Conservation (phyloP, 2,329 filamentous ascomycete species). For the Keithomyces neogunnii region DNA sequence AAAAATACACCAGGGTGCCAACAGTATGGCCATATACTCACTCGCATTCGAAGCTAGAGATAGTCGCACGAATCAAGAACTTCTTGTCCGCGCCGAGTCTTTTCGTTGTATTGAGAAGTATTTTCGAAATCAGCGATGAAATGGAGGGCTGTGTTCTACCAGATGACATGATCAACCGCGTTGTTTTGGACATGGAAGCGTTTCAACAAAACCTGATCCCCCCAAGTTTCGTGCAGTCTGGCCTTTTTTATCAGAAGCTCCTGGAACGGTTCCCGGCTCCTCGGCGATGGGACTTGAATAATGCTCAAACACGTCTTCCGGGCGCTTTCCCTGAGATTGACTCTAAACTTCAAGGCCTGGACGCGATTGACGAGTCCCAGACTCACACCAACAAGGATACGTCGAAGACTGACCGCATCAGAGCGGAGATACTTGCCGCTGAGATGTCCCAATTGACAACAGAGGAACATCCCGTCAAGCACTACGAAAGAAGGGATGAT, state of each 20-base stretch:
- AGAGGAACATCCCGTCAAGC: constrained; percentile 11
- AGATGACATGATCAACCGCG: constrained; percentile 15
- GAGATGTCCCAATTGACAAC: constrained; percentile 11
- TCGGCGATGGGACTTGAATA: constrained; percentile 11
- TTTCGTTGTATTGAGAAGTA: constrained; percentile 14
- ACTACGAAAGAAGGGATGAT: constrained; percentile 13
- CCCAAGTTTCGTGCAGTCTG: constrained; percentile 20
- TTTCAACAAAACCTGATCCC: constrained; percentile 16
- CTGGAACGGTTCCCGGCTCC: constrained; percentile 14
- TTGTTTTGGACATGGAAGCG: constrained; percentile 22
- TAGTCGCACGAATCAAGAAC: constrained; percentile 13
- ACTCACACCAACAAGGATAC: neutral
- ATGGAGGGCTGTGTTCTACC: constrained; percentile 10
- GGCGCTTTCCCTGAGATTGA: constrained; percentile 18
- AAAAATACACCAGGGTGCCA: constrained; percentile 16
- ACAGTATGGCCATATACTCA: constrained; percentile 14
- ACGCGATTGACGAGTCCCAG: neutral
- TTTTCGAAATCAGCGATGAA: constrained; percentile 12
- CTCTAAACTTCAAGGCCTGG: constrained; percentile 2
- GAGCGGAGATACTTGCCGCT: constrained; percentile 5
- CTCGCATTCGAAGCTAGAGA: constrained; percentile 9
- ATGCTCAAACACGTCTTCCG: constrained; percentile 12
- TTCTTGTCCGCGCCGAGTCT: constrained; percentile 19
- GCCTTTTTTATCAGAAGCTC: constrained; percentile 15
- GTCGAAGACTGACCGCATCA: constrained; percentile 8